Conservation (phyloP, 306 rosid species). For the Sesbania bispinosa region DNA sequence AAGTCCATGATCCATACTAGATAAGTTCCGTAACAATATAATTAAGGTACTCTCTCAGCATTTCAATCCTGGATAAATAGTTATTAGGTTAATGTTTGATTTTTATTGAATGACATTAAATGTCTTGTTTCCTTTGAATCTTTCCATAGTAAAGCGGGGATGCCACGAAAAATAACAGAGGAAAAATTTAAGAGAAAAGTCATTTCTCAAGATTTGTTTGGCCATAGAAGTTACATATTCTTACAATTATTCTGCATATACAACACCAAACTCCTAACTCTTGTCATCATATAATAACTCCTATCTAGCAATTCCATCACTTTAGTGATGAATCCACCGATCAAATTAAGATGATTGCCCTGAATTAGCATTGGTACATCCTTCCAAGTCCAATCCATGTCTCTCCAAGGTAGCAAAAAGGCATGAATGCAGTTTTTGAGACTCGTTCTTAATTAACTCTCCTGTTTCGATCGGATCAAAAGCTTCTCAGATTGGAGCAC, state of each 20-base stretch:
- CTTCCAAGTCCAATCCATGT: background rate
- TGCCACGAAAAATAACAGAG: background rate
- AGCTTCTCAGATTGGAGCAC: slow-evolving; percentile 40
- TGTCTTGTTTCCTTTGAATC: background rate
- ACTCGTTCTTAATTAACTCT: background rate
- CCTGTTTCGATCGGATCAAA: background rate
- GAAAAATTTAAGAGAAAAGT: background rate
- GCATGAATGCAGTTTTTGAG: background rate
- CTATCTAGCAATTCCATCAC: background rate
- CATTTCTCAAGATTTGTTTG: background rate
- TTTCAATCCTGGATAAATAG: background rate
- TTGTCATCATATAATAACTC: background rate
- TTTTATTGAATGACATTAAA: background rate
- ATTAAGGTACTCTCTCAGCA: background rate
- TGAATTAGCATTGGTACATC: background rate
- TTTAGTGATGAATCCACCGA: background rate
- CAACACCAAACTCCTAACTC: too few relatives aligned
- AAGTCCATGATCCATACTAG: background rate
- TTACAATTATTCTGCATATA: too few relatives aligned
- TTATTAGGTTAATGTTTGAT: background rate
- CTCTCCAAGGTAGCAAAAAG: background rate
- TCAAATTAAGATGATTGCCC: background rate
- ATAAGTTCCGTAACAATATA: background rate
- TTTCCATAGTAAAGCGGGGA: background rate
- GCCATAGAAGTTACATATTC: background rate